These are phyloP conservation scores for Globisporangium apiculatum DNA, from an alignment of 352 stramenopile species.

Conservation along the genomic window DNA sequence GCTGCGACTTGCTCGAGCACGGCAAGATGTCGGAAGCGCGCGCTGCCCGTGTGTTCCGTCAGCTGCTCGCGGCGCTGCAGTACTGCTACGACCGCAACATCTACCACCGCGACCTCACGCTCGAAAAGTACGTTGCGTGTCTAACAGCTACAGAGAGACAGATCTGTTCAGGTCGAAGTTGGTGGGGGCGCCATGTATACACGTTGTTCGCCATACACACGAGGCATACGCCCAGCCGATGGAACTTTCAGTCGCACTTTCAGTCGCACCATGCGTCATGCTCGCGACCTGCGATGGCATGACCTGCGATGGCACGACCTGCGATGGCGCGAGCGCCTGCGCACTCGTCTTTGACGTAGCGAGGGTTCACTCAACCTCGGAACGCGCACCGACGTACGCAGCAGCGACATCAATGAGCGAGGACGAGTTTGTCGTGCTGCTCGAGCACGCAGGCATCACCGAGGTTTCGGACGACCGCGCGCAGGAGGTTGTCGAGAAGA, in stretches of 20 bases:
- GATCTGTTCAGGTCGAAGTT: too few species aligned
- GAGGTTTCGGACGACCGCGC: conserved; percentile 61
- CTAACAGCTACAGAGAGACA: too few species aligned
- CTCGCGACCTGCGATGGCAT: too few species aligned
- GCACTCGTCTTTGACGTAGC: too few species aligned
- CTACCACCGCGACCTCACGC: conserved; percentile 93
- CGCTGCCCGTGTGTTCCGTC: conserved; percentile 45
- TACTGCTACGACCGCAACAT: conserved; percentile 89
- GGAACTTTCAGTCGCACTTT: too few species aligned
- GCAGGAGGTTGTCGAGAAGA: conserved; percentile 64
- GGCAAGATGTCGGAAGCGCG: conserved; percentile 62
- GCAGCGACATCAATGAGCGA: conserved; percentile 45
- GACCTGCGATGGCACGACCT: too few species aligned
- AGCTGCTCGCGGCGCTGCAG: conserved; percentile 89
- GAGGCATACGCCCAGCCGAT: too few species aligned
- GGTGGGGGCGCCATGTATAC: too few species aligned
- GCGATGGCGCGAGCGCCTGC: too few species aligned
- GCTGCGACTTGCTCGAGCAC: conserved; percentile 63
- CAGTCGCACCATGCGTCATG: too few species aligned
- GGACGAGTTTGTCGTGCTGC: conserved; percentile 81
- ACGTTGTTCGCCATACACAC: too few species aligned
- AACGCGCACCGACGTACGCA: background rate
- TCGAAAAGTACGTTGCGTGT: conserved; percentile 82
- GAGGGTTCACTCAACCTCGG: too few species aligned
- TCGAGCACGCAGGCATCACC: conserved; percentile 72